Evolutionary conservation across 1,139 yeast genomes (phyloP).

Genomic region (Debaryomyces singareniensis): DNA sequence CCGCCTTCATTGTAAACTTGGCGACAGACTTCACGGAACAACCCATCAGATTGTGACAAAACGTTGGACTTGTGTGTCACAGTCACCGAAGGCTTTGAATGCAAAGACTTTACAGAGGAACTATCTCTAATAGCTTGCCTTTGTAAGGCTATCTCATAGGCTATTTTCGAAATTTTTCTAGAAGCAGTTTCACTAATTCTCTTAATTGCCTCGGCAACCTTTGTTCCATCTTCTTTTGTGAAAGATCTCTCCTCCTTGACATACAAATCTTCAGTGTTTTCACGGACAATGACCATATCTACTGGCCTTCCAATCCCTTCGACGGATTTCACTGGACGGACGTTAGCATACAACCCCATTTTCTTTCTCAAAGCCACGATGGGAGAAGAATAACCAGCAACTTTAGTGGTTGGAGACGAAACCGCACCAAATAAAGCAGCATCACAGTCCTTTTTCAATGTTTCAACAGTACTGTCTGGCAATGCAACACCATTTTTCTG

Average conservation of each 20-base stretch:
- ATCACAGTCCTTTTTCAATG: constrained; percentile 78
- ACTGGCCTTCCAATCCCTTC: constrained; percentile 79
- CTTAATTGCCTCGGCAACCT: constrained; percentile 95
- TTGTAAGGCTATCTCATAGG: constrained; percentile 86
- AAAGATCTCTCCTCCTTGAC: constrained; percentile 84
- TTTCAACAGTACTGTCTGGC: constrained; percentile 84
- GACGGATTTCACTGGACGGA: constrained; percentile 94
- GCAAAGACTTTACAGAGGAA: constrained; percentile 32
- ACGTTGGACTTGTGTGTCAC: constrained; percentile 97
- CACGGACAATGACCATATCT: constrained; percentile 96
- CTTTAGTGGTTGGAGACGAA: constrained; percentile 89
- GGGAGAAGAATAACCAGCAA: constrained; percentile 95
- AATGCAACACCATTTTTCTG: constrained; percentile 90
- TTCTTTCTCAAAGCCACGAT: constrained; percentile 96
- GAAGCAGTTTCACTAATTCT: constrained; percentile 89
- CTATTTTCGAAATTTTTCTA: constrained; percentile 80
- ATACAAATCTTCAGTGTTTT: constrained; percentile 95
- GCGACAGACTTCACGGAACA: constrained; percentile 89
- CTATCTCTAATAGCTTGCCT: constrained; percentile 78
- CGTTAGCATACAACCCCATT: constrained; percentile 91
- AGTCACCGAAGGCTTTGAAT: constrained; percentile 64
- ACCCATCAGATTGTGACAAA: constrained; percentile 85
- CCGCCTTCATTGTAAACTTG: constrained; percentile 64
- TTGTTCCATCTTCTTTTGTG: constrained; percentile 63
- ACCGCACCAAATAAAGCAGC: constrained; percentile 98